These are phyloP conservation scores for Brassica hybrid DNA, from an alignment of 441 rosid genomes.

Conservation along the genomic window DNA sequence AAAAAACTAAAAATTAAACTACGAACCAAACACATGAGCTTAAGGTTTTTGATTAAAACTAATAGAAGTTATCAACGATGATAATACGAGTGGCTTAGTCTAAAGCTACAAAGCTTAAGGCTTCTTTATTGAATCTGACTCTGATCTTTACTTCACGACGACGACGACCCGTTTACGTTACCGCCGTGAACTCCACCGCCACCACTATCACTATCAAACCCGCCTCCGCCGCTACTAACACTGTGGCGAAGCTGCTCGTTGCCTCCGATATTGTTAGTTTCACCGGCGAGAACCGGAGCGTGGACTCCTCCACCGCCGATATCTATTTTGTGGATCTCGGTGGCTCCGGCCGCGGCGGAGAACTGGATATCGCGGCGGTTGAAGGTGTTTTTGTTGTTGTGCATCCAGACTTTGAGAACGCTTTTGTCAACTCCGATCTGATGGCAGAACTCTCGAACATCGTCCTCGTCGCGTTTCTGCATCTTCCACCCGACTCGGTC, in stretches of 20 bases:
- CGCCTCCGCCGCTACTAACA: slow-evolving; percentile 69
- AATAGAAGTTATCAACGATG: slow-evolving; percentile 26
- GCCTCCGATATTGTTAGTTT: slow-evolving; percentile 39
- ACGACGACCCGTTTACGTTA: slow-evolving; percentile 33
- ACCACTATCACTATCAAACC: slow-evolving; percentile 46
- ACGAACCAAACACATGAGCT: slow-evolving; percentile 10
- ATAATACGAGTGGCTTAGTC: slow-evolving; percentile 40
- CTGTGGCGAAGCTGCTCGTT: slow-evolving; percentile 72
- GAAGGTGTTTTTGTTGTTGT: slow-evolving; percentile 81
- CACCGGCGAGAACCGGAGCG: slow-evolving; percentile 21
- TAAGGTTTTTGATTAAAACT: slow-evolving; percentile 14
- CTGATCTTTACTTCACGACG: slow-evolving; percentile 32
- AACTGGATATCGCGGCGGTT: slow-evolving; percentile 49
- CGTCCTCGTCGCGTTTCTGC: slow-evolving; percentile 86
- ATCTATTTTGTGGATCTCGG: slow-evolving; percentile 47
- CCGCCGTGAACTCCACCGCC: slow-evolving; percentile 32
- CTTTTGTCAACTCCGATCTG: slow-evolving; percentile 72
- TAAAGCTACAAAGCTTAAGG: slow-evolving; percentile 34
- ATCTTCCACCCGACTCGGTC: slow-evolving; percentile 87
- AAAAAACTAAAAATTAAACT: slow-evolving; percentile 15
- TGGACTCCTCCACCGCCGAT: slow-evolving; percentile 22
- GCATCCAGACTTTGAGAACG: slow-evolving; percentile 95
- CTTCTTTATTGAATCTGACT: slow-evolving; percentile 27
- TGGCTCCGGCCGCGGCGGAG: slow-evolving; percentile 10
- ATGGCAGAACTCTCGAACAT: slow-evolving; percentile 61